These are phyloP conservation scores for Saturnispora sekii DNA, from an alignment of 805 yeast genomes.

Conservation along the genomic window DNA sequence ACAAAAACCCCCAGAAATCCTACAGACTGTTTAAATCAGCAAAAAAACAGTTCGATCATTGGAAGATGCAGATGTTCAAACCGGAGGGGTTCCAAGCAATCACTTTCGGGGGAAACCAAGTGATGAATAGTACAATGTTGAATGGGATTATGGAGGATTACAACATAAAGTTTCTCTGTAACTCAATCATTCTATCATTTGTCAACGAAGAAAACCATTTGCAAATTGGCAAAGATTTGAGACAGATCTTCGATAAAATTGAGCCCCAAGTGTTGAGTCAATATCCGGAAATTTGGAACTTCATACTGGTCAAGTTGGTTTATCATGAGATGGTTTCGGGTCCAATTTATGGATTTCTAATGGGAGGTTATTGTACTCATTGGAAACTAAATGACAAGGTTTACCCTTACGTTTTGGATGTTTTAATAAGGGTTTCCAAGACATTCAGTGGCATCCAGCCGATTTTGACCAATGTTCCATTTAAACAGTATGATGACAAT, in stretches of 20 bases:
- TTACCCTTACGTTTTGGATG: constrained; percentile 18
- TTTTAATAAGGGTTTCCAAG: constrained; percentile 15
- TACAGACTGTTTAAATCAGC: constrained; percentile 21
- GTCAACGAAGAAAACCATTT: constrained; percentile 12
- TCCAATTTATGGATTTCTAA: constrained; percentile 16
- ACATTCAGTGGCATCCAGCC: constrained; percentile 10
- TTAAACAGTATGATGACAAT: constrained; percentile 19
- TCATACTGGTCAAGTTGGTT: constrained; percentile 20
- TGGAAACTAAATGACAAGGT: background rate
- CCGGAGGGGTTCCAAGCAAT: constrained; percentile 22
- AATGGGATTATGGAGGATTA: constrained; percentile 19
- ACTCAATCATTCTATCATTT: constrained; percentile 20
- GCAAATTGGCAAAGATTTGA: constrained; percentile 14
- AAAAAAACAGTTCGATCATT: constrained; percentile 23
- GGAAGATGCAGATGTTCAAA: constrained; percentile 26
- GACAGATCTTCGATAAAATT: constrained; percentile 12
- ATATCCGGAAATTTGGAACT: constrained; percentile 27
- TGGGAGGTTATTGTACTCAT: constrained; percentile 8
- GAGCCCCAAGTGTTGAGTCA: constrained; percentile 14
- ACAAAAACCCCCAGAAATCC: constrained; percentile 17
- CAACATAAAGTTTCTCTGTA: constrained; percentile 23
- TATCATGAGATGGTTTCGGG: constrained; percentile 13
- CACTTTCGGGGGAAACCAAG: background rate
- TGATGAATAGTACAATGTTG: constrained; percentile 2
- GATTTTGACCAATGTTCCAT: constrained; percentile 10